Conservation (phyloP, 352 stramenopile species). For the Phytophthora fragariaefolia region DNA sequence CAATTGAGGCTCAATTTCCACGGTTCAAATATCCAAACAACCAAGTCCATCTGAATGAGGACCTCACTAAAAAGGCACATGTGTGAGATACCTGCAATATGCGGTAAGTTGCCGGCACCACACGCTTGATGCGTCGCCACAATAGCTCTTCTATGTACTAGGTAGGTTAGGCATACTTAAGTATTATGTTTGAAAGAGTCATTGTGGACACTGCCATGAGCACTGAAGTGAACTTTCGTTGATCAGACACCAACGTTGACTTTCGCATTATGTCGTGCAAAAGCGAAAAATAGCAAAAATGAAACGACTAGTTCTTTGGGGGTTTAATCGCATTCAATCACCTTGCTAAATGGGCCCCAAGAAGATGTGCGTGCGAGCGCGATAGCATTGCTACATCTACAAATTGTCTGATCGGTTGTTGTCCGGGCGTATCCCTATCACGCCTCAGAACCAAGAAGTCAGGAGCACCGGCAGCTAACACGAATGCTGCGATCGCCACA, state of each 20-base stretch:
- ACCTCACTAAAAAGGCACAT: conserved; percentile 1
- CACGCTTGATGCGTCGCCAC: too few relatives aligned
- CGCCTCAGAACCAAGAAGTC: conserved; percentile 38
- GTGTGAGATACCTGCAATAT: too few relatives aligned
- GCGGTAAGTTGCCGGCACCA: too few relatives aligned
- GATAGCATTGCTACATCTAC: background rate
- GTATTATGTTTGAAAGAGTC: too few relatives aligned
- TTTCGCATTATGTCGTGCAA: too few relatives aligned
- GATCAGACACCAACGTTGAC: too few relatives aligned
- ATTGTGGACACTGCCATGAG: too few relatives aligned
- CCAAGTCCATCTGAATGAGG: too few relatives aligned
- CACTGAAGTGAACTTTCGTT: too few relatives aligned
- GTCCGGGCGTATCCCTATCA: background rate
- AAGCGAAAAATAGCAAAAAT: background rate
- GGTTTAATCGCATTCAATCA: too few relatives aligned
- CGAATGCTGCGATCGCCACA: conserved; percentile 64
- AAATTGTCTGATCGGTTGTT: background rate
- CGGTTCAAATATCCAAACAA: background rate
- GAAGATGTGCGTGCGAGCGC: conserved; percentile 37
- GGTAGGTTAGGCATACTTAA: too few relatives aligned
- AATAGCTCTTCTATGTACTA: too few relatives aligned
- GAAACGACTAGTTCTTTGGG: conserved; percentile 23
- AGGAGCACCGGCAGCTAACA: conserved; percentile 19
- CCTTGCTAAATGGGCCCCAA: conserved; percentile 69
- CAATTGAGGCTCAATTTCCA: conserved; percentile 8